phyloP scores from a whole-genome alignment of 2,329 filamentous ascomycete species.

The Colletotrichum australisinense region DNA sequence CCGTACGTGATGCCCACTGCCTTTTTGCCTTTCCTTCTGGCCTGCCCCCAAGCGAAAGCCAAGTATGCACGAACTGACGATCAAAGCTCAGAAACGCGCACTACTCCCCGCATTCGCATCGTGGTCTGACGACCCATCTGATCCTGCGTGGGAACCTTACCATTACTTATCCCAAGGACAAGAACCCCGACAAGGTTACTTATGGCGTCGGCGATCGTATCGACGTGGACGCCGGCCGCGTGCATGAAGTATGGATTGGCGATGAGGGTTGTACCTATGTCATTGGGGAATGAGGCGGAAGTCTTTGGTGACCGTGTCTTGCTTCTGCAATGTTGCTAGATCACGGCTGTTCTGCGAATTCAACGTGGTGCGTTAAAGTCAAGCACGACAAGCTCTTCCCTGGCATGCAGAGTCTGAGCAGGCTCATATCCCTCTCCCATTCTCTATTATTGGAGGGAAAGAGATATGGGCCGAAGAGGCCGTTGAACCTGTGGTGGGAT shows the following conservation, averaged over 20 bases:
- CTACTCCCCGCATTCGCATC: conserved; percentile 76
- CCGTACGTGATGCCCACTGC: conserved; percentile 62
- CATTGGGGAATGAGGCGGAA: conserved; percentile 63
- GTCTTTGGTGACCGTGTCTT: not conserved
- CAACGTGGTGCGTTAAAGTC: too few relatives aligned
- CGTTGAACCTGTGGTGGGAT: not conserved
- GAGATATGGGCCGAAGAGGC: not conserved
- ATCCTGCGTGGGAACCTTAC: conserved; percentile 74
- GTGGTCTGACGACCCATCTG: conserved; percentile 75
- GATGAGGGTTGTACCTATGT: conserved; percentile 75
- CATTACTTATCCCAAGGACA: conserved; percentile 73
- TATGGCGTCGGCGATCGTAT: conserved; percentile 71
- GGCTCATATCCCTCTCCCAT: not conserved
- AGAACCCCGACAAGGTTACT: conserved; percentile 64
- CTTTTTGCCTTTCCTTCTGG: not conserved
- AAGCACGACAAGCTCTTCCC: not conserved
- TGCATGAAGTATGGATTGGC: conserved; percentile 79
- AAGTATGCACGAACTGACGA: conserved; percentile 7
- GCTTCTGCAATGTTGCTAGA: not conserved
- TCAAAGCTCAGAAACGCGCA: conserved; percentile 66
- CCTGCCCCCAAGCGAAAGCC: not conserved
- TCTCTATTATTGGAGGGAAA: not conserved
- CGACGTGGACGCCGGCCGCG: conserved; percentile 72
- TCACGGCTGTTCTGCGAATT: not conserved
- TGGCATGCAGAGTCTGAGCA: not conserved